Percentiles rank a stretch among this genome's conserved stretches.
phyloP scores from a whole-genome alignment of 139 green algal species.

The Chlamydomonas eustigma region DNA sequence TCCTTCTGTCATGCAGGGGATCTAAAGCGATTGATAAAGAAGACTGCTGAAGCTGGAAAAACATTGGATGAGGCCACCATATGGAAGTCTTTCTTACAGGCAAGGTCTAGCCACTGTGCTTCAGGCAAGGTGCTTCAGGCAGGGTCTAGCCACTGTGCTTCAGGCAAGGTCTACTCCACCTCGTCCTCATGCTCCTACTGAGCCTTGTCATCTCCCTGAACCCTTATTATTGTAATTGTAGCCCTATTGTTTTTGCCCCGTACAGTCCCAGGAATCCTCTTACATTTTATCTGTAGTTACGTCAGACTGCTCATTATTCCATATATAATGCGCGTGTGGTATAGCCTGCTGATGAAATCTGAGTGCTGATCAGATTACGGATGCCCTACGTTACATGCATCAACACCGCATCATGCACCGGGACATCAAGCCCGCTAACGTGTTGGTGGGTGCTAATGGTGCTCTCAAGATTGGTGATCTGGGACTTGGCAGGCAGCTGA shows the following conservation, averaged over 20 bases:
- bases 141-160: too few relatives aligned
- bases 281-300: too few relatives aligned
- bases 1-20: conserved; percentile 38
- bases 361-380: conserved; percentile 38
- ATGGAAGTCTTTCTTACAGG: conserved; percentile 49
- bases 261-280: too few relatives aligned
- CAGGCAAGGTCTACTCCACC: too few relatives aligned
- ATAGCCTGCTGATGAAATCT: too few relatives aligned
- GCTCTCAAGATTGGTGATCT: conserved; percentile 58
- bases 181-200: too few relatives aligned
- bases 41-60: conserved; percentile 36
- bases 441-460: conserved; percentile 49
- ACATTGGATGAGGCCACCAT: conserved; percentile 46
- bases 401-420: conserved; percentile 57
- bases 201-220: too few relatives aligned
- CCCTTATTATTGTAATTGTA: too few relatives aligned
- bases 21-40: conserved; percentile 53
- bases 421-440: conserved; percentile 55
- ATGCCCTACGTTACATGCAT: conserved; percentile 57
- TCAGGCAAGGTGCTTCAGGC: too few relatives aligned
- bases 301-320: too few relatives aligned
- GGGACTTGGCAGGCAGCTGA: conserved; percentile 47
- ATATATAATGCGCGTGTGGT: too few relatives aligned
- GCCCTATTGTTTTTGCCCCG: too few relatives aligned
- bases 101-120: conserved; percentile 1